Percentiles rank a stretch among this genome's conserved stretches.
Conservation (phyloP, 2,329 filamentous ascomycete species). For the Davidsoniella neocaledoniae region DNA sequence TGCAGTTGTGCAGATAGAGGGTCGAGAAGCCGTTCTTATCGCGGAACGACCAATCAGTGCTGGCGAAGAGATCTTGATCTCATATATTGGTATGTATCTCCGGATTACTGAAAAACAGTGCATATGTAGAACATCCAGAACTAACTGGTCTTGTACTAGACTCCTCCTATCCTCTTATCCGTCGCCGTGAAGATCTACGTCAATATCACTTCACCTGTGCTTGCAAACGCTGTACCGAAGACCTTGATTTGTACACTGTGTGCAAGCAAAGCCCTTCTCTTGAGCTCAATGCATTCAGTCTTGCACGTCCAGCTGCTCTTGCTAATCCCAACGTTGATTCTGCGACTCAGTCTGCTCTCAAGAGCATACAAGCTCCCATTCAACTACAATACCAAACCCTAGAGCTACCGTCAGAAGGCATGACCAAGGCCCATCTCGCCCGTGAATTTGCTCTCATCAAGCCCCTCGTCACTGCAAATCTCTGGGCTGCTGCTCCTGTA, state of each 20-base stretch:
- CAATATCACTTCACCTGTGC: constrained; percentile 36
- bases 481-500: constrained; percentile 12
- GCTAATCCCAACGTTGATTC: constrained; percentile 9
- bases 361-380: constrained; percentile 4
- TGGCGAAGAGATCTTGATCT: constrained; percentile 43
- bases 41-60: constrained; percentile 31
- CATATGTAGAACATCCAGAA: not conserved
- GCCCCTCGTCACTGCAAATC: constrained; percentile 19
- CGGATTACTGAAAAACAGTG: not conserved
- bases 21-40: constrained; percentile 32
- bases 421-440: constrained; percentile 17
- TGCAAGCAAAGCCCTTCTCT: constrained; percentile 26
- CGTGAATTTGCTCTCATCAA: constrained; percentile 23
- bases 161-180: constrained; percentile 27
- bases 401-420: not conserved
- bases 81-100: constrained; percentile 36
- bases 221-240: constrained; percentile 31
- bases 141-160: constrained; percentile 21
- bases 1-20: constrained; percentile 38
- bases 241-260: constrained; percentile 38
- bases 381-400: constrained; percentile 5
- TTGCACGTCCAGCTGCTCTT: not conserved
- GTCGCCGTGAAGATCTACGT: constrained; percentile 26
- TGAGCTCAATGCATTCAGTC: constrained; percentile 27
- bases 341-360: constrained; percentile 5